Base-by-base conservation (phyloP, 1,284 basidiomycete species). In the Papiliotrema nemorosa region DNA sequence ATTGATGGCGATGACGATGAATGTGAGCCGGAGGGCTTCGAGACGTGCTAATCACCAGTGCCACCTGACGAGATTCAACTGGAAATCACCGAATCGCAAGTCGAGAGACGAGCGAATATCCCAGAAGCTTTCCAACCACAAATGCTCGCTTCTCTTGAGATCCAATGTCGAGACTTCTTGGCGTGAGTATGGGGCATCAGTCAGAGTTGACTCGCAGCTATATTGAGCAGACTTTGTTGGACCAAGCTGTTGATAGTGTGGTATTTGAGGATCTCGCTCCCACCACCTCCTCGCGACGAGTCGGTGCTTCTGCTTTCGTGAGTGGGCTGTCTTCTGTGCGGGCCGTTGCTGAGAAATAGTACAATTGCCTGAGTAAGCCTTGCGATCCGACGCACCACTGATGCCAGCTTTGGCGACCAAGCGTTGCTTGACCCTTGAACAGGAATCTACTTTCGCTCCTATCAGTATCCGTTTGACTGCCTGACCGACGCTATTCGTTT, bases 291-390 rank as follows among this genome's bases (percentile, higher is more conserved):
- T 47, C 39, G 2, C 67, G 60, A 41, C 52, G 52, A 3, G 59
- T 67, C 16, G 66, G 66, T 5, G 64, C 65, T 1, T 27, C 57
- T 2, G 69, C 66, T 16, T 72, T 72, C 46, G 65, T 67, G 39
- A 47, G 65, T 58, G 16, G 7, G 7, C 29, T n/a, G n/a, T n/a
- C n/a, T n/a, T n/a, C n/a, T n/a, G n/a, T n/a, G n/a, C n/a, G n/a
- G n/a, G n/a, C n/a, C n/a, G n/a, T n/a, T 34, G 5, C 7, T 27
- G 25, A 27, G 13, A 27, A 24, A 20, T 44, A 67, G 64, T 67
- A 70, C 48, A 67, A 72, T 46, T 66, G 64, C 41, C 57, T 72
- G 24, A 68, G 70, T 70, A 47, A 53, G 69, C 40, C 26, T 4
- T 10, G 22, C 22, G 1, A 21, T 10, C 5, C 24, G 20, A 29